Evolutionary conservation across 1,284 basidiomycete species (phyloP).

Genomic region (Pulchroboletus neoregius): DNA sequence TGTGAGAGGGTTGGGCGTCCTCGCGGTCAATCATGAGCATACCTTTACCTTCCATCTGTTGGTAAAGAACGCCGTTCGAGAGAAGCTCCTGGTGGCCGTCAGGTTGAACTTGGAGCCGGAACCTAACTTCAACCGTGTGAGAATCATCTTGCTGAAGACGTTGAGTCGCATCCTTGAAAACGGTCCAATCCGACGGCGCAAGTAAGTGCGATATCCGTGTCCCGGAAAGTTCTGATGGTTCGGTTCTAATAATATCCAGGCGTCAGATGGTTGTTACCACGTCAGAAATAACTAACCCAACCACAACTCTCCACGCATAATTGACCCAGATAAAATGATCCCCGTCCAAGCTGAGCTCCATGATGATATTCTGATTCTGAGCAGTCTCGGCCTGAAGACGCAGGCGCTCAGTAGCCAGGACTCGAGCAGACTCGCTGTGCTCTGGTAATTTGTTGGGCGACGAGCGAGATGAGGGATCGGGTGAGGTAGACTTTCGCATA

Average conservation of each 20-base stretch:
- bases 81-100: slow-evolving; percentile 52
- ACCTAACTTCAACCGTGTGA: slow-evolving; percentile 90
- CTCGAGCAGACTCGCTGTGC: slow-evolving; percentile 65
- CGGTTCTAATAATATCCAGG: slow-evolving; percentile 52
- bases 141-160: slow-evolving; percentile 88
- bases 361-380: slow-evolving; percentile 90
- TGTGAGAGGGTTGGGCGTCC: slow-evolving; percentile 84
- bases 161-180: slow-evolving; percentile 87
- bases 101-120: slow-evolving; percentile 76
- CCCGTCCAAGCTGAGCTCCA: slow-evolving; percentile 92
- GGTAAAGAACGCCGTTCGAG: slow-evolving; percentile 56
- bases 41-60: slow-evolving; percentile 95
- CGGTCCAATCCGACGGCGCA: slow-evolving; percentile 77
- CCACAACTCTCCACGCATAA: slow-evolving; percentile 88
- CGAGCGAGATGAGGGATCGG: slow-evolving; percentile 33
- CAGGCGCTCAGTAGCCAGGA: slow-evolving; percentile 79
- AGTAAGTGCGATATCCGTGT: slow-evolving; percentile 81
- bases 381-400: slow-evolving; percentile 87
- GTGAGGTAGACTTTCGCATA: slow-evolving; percentile 34
- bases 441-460: slow-evolving; percentile 46
- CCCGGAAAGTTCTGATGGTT: slow-evolving; percentile 79
- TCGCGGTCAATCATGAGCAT: slow-evolving; percentile 97
- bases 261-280: slow-evolving; percentile 11
- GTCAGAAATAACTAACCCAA: slow-evolving; percentile 64
- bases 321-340: slow-evolving; percentile 93